Base-by-base conservation (phyloP, 441 rosid species). In the Euphorbia neoarborescens region DNA sequence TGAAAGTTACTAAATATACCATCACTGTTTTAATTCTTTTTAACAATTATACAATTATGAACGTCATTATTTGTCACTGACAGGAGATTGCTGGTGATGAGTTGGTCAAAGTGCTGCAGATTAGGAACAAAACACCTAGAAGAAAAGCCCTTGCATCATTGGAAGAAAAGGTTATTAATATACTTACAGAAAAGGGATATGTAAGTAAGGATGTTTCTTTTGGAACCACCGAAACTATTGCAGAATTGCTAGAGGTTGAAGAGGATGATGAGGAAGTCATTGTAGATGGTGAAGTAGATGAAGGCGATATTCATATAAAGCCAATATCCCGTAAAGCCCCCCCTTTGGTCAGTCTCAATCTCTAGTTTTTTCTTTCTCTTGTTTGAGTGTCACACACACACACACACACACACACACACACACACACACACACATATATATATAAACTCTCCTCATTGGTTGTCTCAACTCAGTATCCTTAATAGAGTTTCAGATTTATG, bases 201-300 rank as follows among this genome's bases (percentile, higher is more conserved):
- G 88, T 94, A 71, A 80, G 86, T 77, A 87, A 80, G 78, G 93
- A 84, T 66, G 82, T 61, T 69, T 75, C 73, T 60, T 75, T 78
- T 62, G 89, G 87, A 73, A 71, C 86, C 60, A 71, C 77, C 58
- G 99, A 90, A 81, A 77, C 87, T 65, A 77, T 81, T 62, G 86
- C 85, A 38, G 98, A 89, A 37, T 61, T 88, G 72, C 76, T 88
- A 70, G 94, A 91, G 81, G 93, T 87, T 68, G 99, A 94, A 81
- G 97, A 94, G 27, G 99, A 94, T 79, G 99, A 94, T 81, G 99
- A 94, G 77, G 98, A 92, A 86, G 88, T 89, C 77, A 91, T 94
- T 61, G 90, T 90, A 66, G 99, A 94, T 78, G 99, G 99, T 75
- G 99, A 94, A 81, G 92, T 92, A 73, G 94, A 94, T 84, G 97